Evolutionary conservation across 177 flowering plant species (phyloP).

Genomic region (Vitis hybrid): DNA sequence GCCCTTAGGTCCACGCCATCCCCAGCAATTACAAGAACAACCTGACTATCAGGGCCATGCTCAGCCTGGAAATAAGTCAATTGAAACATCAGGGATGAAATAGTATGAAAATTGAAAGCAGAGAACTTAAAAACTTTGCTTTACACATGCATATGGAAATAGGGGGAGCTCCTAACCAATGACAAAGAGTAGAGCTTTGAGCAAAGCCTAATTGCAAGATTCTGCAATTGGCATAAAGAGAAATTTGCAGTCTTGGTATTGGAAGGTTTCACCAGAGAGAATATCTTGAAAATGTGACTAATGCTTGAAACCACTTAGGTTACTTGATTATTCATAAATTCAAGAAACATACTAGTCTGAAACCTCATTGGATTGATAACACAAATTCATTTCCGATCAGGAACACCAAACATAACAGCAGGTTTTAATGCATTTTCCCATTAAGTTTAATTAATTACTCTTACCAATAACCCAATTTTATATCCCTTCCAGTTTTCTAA

Average conservation of each 20-base stretch:
- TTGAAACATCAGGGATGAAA: background rate
- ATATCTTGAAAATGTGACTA: background rate
- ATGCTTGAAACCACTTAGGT: background rate
- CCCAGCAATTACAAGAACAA: conserved; percentile 89
- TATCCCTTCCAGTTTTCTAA: too few relatives aligned
- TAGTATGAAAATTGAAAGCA: background rate
- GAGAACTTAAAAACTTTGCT: background rate
- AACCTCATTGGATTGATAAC: too few relatives aligned
- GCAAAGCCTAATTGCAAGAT: background rate
- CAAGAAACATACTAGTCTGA: too few relatives aligned
- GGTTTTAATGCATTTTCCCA: too few relatives aligned
- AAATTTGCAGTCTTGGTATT: background rate
- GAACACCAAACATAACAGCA: too few relatives aligned
- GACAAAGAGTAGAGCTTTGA: background rate
- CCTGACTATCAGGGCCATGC: conserved; percentile 99
- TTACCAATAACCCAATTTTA: too few relatives aligned
- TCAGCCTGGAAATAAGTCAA: conserved; percentile 65
- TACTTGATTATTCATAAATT: too few relatives aligned
- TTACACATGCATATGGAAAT: background rate
- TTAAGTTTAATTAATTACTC: too few relatives aligned
- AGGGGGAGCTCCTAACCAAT: background rate
- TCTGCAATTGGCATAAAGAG: background rate
- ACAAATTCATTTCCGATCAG: too few relatives aligned
- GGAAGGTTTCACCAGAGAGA: background rate
- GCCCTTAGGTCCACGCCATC: conserved; percentile 68